These are phyloP conservation scores for Verticillium zaregamsianum DNA, from an alignment of 2,329 filamentous ascomycete genomes.

Conservation along the genomic window DNA sequence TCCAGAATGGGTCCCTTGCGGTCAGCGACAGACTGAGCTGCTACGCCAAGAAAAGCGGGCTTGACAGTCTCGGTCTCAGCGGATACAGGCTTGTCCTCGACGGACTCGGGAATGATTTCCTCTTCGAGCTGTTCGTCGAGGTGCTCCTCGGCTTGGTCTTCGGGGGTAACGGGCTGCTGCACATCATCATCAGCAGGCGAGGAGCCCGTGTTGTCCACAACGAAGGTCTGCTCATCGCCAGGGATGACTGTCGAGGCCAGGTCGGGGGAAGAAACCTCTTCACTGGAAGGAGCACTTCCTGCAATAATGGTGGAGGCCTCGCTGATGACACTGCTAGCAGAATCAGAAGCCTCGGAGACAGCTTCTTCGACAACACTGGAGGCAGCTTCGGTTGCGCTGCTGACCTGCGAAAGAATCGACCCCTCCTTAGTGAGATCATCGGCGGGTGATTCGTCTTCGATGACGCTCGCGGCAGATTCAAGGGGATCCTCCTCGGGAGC, in stretches of 20 bases:
- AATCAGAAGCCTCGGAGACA: slow-evolving; percentile 16
- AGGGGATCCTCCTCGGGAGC: slow-evolving; percentile 13
- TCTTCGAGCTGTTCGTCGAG: slow-evolving; percentile 13
- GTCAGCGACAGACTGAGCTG: slow-evolving; percentile 44
- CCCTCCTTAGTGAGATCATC: slow-evolving; percentile 1
- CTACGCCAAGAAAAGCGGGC: slow-evolving; percentile 45
- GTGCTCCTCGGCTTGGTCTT: not conserved
- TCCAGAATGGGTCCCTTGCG: slow-evolving; percentile 43
- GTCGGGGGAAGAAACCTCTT: slow-evolving; percentile 6
- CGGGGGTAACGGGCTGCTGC: slow-evolving; percentile 6
- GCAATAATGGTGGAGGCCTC: slow-evolving; percentile 11
- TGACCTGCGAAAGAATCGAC: not conserved
- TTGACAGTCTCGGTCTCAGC: slow-evolving; percentile 33
- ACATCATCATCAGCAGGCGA: slow-evolving; percentile 12
- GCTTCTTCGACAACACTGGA: not conserved
- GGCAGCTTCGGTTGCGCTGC: slow-evolving; percentile 4
- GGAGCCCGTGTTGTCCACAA: slow-evolving; percentile 15
- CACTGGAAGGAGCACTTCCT: not conserved
- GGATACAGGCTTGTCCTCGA: slow-evolving; percentile 21
- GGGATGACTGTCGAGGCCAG: slow-evolving; percentile 11
- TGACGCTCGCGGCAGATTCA: slow-evolving; percentile 9
- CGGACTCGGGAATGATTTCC: slow-evolving; percentile 17
- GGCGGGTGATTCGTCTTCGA: slow-evolving; percentile 12
- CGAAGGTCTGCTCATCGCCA: slow-evolving; percentile 10
- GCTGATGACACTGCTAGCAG: slow-evolving; percentile 14